Base-by-base conservation (phyloP, 2,329 filamentous ascomycete genomes). In the Neocatenulostroma microsporum region DNA sequence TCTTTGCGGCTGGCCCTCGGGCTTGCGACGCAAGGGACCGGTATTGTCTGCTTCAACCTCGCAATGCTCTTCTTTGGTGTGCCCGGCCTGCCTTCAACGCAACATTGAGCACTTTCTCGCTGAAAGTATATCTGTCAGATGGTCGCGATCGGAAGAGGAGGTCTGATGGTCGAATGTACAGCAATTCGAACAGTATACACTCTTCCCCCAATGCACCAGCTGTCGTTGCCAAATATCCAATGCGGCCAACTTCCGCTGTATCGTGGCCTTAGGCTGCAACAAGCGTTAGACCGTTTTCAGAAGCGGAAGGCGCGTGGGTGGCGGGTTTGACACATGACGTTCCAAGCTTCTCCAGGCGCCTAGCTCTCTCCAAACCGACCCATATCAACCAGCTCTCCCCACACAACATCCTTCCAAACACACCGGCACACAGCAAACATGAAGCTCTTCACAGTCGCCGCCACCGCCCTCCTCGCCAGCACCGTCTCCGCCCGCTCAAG, bases 1-100 rank as follows among this genome's bases (percentile, higher is more conserved):
- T 77, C 40, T 30, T 58, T 47, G 37, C 44, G 40, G 47, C 43
- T 42, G 33, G 39, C 45, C 46, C 46, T 46, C 38, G 42, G 31
- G 15, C 17, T 4, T 29, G 32, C 37, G 34, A 51, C 39, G 49
- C 50, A 55, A 55, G 51, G 52, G 51, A 47, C 44, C 37, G 41
- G 34, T 40, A 25, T 41, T 38, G 49, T 41, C 39, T 37, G n/a
- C n/a, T n/a, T n/a, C n/a, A n/a, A n/a, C n/a, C n/a, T n/a, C n/a
- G n/a, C n/a, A n/a, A n/a, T n/a, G n/a, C n/a, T n/a, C n/a, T n/a
- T n/a, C n/a, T n/a, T n/a, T n/a, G n/a, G n/a, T n/a, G n/a, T n/a
- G n/a, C n/a, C n/a, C n/a, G n/a, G n/a, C n/a, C n/a, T n/a, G n/a
- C n/a, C n/a, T n/a, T n/a, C n/a, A n/a, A n/a, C n/a, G n/a, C n/a